Percentiles rank a stretch among this genome's conserved stretches.
Evolutionary conservation across 2,329 filamentous ascomycete genomes (phyloP).

Genomic region (Penicillium hesseltinei): DNA sequence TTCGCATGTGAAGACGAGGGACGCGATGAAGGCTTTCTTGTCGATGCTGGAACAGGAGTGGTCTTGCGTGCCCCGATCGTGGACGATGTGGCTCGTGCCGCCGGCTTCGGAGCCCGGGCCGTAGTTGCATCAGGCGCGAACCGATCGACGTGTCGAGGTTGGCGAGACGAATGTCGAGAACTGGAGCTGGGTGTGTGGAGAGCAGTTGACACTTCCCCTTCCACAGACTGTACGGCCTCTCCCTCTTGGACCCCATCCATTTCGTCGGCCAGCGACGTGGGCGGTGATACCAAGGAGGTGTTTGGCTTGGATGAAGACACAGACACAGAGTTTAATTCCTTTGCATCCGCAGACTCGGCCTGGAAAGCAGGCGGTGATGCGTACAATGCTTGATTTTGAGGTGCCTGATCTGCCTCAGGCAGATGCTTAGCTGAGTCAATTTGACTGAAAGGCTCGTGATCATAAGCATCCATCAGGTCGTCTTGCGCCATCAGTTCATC

Average conservation of each 20-base stretch:
- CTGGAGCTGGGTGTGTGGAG: constrained; percentile 41
- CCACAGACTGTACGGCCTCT: constrained; percentile 30
- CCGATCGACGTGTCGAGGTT: constrained; percentile 42
- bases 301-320: constrained; percentile 32
- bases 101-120: constrained; percentile 25
- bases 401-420: constrained; percentile 16
- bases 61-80: constrained; percentile 21
- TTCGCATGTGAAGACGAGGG: constrained; percentile 41
- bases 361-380: constrained; percentile 41
- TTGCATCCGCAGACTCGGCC: constrained; percentile 32
- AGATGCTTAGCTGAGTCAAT: constrained; percentile 10
- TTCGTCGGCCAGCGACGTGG: constrained; percentile 45
- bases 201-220: constrained; percentile 28
- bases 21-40: constrained; percentile 36
- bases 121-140: constrained; percentile 37
- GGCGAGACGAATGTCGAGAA: constrained; percentile 47
- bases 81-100: constrained; percentile 22
- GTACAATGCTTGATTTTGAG: constrained; percentile 31
- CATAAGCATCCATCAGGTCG: constrained; percentile 13
- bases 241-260: constrained; percentile 36
- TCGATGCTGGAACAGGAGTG: constrained; percentile 29
- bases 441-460: constrained; percentile 11
- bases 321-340: constrained; percentile 28
- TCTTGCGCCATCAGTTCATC: constrained; percentile 17
- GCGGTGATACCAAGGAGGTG: constrained; percentile 45